Percentiles rank a stretch among this genome's conserved stretches.
Conservation (phyloP, 139 green algal species). For the Gonium pectorale region DNA sequence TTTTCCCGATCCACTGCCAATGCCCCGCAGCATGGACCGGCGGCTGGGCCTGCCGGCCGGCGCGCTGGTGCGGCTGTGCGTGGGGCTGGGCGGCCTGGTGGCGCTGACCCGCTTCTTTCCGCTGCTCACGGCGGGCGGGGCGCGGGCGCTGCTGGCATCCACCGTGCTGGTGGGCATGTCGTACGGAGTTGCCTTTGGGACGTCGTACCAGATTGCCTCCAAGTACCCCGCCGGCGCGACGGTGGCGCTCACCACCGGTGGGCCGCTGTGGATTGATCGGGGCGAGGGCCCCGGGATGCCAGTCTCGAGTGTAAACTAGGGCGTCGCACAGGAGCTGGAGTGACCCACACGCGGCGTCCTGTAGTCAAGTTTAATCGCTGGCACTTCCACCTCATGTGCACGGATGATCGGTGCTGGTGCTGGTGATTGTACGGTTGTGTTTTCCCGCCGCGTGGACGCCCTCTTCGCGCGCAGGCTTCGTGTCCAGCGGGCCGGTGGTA, state of each 20-base stretch:
- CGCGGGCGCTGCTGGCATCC: slow-evolving; percentile 42
- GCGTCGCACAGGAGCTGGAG: too few species aligned
- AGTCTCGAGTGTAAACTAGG: too few species aligned
- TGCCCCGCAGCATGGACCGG: slow-evolving; percentile 58
- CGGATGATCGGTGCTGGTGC: too few species aligned
- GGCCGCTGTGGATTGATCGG: too few species aligned
- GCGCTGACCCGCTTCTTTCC: slow-evolving; percentile 49
- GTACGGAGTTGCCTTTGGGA: slow-evolving; percentile 68
- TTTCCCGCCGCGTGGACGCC: too few species aligned
- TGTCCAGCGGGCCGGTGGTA: slow-evolving; percentile 62
- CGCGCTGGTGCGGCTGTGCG: slow-evolving; percentile 41
- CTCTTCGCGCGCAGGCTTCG: slow-evolving; percentile 55
- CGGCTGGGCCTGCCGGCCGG: slow-evolving; percentile 46
- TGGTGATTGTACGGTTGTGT: too few species aligned
- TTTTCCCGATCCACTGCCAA: too few species aligned
- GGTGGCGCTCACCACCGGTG: slow-evolving; percentile 68
- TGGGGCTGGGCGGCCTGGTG: slow-evolving; percentile 58
- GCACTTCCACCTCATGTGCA: too few species aligned
- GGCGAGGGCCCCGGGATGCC: too few species aligned
- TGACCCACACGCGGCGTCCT: too few species aligned
- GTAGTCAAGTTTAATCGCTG: too few species aligned
- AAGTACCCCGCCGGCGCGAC: slow-evolving; percentile 52
- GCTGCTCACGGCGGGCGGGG: slow-evolving; percentile 23
- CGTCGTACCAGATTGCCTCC: slow-evolving; percentile 64
- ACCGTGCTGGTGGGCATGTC: slow-evolving; percentile 58